A percentile compares a stretch with the other conserved stretches of the same genome.
These are phyloP conservation scores for Paramecium sonneborni DNA, from an alignment of 73 alveolate genomes.

Conservation along the genomic window DNA sequence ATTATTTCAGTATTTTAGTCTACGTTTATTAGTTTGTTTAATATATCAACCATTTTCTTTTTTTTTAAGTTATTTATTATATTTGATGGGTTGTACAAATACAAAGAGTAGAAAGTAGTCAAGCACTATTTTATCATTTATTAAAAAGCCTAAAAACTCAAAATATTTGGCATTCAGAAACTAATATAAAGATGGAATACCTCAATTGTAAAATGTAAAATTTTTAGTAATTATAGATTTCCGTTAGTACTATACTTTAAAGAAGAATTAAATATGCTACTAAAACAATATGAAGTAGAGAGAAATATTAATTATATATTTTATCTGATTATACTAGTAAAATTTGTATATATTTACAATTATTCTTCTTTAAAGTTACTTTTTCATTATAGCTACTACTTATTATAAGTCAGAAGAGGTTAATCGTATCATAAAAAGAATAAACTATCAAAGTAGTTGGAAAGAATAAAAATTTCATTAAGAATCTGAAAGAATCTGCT, in stretches of 20 bases:
- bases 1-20: too few species aligned
- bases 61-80: not conserved
- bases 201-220: not conserved
- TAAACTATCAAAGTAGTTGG: too few species aligned
- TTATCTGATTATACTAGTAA: not conserved
- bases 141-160: not conserved
- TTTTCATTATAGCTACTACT: not conserved
- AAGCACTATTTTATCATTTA: not conserved
- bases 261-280: not conserved
- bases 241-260: not conserved
- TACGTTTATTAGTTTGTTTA: too few species aligned
- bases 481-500: too few species aligned
- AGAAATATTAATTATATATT: too few species aligned
- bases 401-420: too few species aligned
- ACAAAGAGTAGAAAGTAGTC: not conserved
- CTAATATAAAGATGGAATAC: not conserved
- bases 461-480: too few species aligned
- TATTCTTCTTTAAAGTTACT: not conserved
- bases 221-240: not conserved
- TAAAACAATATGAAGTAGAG: not conserved
- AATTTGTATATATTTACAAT: not conserved
- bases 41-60: not conserved
- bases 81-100: not conserved
- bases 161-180: not conserved
- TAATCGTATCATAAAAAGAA: too few species aligned